Evolutionary conservation across 345 rosid species (phyloP).

Genomic region (Hirschfeldia incana): DNA sequence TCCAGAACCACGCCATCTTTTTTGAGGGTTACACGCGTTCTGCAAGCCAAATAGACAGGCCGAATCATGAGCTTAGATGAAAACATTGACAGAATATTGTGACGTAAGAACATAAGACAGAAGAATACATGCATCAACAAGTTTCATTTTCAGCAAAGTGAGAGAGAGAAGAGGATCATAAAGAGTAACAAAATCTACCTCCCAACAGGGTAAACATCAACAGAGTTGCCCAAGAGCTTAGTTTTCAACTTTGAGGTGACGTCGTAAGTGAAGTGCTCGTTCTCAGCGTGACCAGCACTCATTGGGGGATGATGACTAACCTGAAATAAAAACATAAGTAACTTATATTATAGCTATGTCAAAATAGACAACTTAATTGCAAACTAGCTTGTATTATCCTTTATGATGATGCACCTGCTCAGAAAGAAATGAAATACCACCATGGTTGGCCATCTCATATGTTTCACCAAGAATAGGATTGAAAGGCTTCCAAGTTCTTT

Average conservation of each 20-base stretch:
- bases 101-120: no score
- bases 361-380: background rate
- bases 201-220: slow-evolving; percentile 75
- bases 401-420: slow-evolving; percentile 62
- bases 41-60: slow-evolving; percentile 35
- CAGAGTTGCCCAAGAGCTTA: slow-evolving; percentile 72
- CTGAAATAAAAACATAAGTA: slow-evolving; percentile 42
- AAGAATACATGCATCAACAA: slow-evolving; percentile 3
- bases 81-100: background rate
- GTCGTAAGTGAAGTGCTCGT: slow-evolving; percentile 79
- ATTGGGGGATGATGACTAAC: slow-evolving; percentile 96
- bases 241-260: slow-evolving; percentile 88
- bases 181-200: slow-evolving; percentile 42
- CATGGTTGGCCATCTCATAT: slow-evolving; percentile 79
- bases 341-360: background rate
- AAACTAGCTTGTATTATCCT: background rate
- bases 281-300: slow-evolving; percentile 94
- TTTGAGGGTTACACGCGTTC: slow-evolving; percentile 68
- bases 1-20: slow-evolving; percentile 70
- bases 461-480: slow-evolving; percentile 99
- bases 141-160: background rate
- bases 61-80: slow-evolving; percentile 20
- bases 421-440: slow-evolving; percentile 69
- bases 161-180: background rate
- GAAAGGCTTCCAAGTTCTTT: slow-evolving; percentile 94